These are phyloP conservation scores for Globisporangium megalacanthum DNA, from an alignment of 352 stramenopile species.

Conservation along the genomic window DNA sequence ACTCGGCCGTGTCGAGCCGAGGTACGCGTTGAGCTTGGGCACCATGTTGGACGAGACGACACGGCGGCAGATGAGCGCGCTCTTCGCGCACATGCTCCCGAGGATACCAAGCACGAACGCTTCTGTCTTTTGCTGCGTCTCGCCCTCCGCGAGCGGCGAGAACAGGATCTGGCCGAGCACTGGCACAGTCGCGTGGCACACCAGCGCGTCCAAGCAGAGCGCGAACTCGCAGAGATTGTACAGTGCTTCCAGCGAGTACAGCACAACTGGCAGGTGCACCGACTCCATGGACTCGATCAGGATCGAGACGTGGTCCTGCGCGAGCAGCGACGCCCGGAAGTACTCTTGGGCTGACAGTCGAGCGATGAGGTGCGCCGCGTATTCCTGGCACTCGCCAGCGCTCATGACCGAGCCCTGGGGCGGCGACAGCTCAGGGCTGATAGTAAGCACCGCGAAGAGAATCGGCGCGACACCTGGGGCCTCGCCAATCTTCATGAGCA, in stretches of 20 bases:
- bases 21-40: slow-evolving; percentile 40
- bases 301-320: slow-evolving; percentile 44
- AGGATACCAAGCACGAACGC: slow-evolving; percentile 40
- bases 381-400: slow-evolving; percentile 31
- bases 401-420: background rate
- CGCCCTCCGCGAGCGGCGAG: slow-evolving; percentile 20
- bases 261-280: slow-evolving; percentile 57
- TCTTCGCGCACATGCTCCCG: slow-evolving; percentile 45
- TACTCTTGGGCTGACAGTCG: slow-evolving; percentile 46
- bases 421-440: background rate
- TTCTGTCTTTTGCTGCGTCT: slow-evolving; percentile 12
- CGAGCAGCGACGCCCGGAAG: slow-evolving; percentile 42
- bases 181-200: slow-evolving; percentile 67
- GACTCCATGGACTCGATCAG: slow-evolving; percentile 75
- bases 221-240: slow-evolving; percentile 53
- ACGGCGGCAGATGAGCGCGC: slow-evolving; percentile 35
- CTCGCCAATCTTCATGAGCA: slow-evolving; percentile 60
- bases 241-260: slow-evolving; percentile 52
- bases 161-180: slow-evolving; percentile 71
- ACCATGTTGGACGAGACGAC: slow-evolving; percentile 64
- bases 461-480: slow-evolving; percentile 30
- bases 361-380: slow-evolving; percentile 58
- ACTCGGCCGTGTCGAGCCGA: slow-evolving; percentile 8
- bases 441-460: slow-evolving; percentile 37
- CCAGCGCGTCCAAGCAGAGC: slow-evolving; percentile 57